Conservation (phyloP, 805 yeast genomes). For the Saturnispora diversa region DNA sequence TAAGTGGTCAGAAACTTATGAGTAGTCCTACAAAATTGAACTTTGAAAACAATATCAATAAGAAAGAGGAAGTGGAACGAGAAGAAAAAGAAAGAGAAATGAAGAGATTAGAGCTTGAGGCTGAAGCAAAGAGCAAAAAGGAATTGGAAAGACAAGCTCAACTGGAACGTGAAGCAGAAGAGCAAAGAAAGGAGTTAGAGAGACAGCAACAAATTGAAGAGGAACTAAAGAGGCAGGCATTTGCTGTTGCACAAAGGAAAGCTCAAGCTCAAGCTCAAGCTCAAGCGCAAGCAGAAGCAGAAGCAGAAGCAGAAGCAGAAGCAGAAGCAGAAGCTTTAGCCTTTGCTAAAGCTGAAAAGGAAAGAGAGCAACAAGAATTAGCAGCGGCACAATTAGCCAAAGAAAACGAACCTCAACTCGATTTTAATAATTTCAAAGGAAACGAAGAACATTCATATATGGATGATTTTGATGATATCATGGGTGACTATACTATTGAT, state of each 20-base stretch:
- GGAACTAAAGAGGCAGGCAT: too few species aligned
- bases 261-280: too few species aligned
- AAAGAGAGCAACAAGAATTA: too few species aligned
- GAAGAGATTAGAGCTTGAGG: slow-evolving; percentile 3
- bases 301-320: not conserved
- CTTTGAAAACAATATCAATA: slow-evolving; percentile 6
- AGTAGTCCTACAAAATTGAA: slow-evolving; percentile 3
- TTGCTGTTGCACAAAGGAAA: too few species aligned
- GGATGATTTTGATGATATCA: slow-evolving; percentile 22
- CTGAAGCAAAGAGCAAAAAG: slow-evolving; percentile 5
- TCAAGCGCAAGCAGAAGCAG: slow-evolving; percentile 2
- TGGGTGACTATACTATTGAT: slow-evolving; percentile 27
- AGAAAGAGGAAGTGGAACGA: slow-evolving; percentile 3
- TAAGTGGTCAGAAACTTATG: slow-evolving; percentile 6
- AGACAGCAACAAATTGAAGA: slow-evolving; percentile 3
- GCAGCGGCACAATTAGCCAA: too few species aligned
- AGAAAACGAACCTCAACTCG: slow-evolving; percentile 8
- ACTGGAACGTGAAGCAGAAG: not conserved
- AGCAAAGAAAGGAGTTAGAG: slow-evolving; percentile 2
- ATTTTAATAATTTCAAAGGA: slow-evolving; percentile 9
- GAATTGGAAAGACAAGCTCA: slow-evolving; percentile 8
- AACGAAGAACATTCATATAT: not conserved
- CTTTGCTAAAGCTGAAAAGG: too few species aligned
- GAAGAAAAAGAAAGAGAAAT: slow-evolving; percentile 5
- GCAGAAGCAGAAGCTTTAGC: too few species aligned